phyloP scores from a whole-genome alignment of 805 yeast genomes.

The Yamadazyma kitorensis region DNA sequence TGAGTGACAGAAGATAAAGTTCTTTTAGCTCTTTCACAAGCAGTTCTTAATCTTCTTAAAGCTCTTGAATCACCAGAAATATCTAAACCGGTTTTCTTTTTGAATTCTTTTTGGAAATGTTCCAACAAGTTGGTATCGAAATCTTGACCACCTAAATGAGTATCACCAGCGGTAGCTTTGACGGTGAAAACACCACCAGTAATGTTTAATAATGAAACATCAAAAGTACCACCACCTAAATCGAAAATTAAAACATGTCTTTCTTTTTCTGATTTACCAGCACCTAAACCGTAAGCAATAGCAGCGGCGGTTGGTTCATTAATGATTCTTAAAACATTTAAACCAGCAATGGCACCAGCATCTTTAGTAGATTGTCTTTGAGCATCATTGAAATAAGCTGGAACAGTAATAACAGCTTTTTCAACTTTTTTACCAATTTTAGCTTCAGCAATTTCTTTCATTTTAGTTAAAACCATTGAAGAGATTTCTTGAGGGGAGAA shows the following conservation, averaged over 20 bases:
- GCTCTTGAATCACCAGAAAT: conserved; percentile 48
- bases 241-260: conserved; percentile 85
- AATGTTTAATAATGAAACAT: conserved; percentile 87
- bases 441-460: conserved; percentile 79
- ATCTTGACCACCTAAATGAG: conserved; percentile 53
- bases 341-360: conserved; percentile 52
- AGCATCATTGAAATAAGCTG: conserved; percentile 50
- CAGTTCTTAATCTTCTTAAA: conserved; percentile 50
- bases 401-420: conserved; percentile 49
- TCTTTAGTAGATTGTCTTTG: conserved; percentile 53
- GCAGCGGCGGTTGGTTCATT: conserved; percentile 86
- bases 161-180: conserved; percentile 75
- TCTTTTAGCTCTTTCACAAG: conserved; percentile 53
- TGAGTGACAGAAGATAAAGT: conserved; percentile 48
- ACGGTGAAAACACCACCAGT: conserved; percentile 97
- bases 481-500: conserved; percentile 50
- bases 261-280: conserved; percentile 53
- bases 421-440: conserved; percentile 77
- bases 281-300: conserved; percentile 93
- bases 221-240: conserved; percentile 98
- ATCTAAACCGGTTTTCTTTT: conserved; percentile 46
- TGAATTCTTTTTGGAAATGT: conserved; percentile 45
- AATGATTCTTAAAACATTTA: conserved; percentile 47
- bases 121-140: conserved; percentile 51
- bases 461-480: conserved; percentile 48